A percentile compares a stretch with the other conserved stretches of the same genome.
phyloP scores from a whole-genome alignment of 2,329 filamentous ascomycete genomes.

The Pseudogymnoascus sp. region DNA sequence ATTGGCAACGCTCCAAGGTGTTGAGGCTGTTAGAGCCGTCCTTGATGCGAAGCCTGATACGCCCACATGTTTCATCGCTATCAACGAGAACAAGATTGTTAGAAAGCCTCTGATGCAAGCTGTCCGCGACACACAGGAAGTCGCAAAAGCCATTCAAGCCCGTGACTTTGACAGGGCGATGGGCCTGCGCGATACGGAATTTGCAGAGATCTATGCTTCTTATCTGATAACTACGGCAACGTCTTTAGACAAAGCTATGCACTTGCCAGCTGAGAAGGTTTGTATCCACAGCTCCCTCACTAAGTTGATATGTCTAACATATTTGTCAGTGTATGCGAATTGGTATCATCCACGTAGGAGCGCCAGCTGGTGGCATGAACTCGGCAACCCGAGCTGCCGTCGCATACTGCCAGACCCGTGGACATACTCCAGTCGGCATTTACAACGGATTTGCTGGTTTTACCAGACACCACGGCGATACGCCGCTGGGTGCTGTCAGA shows the following conservation, averaged over 20 bases:
- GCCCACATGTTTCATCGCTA: slow-evolving; percentile 88
- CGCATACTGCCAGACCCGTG: slow-evolving; percentile 81
- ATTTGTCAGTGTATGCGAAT: slow-evolving; percentile 68
- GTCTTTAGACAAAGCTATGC: slow-evolving; percentile 56
- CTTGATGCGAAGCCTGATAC: slow-evolving; percentile 82
- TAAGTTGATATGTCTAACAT: slow-evolving; percentile 24
- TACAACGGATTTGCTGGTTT: slow-evolving; percentile 97
- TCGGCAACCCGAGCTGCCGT: slow-evolving; percentile 88
- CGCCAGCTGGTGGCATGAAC: slow-evolving; percentile 96
- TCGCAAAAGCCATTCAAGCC: slow-evolving; percentile 70
- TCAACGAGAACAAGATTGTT: slow-evolving; percentile 96
- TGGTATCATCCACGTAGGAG: slow-evolving; percentile 93
- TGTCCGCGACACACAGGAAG: slow-evolving; percentile 75
- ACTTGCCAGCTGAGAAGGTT: slow-evolving; percentile 64
- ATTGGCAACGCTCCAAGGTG: slow-evolving; percentile 85
- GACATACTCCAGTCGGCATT: slow-evolving; percentile 87
- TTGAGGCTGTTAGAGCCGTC: slow-evolving; percentile 87
- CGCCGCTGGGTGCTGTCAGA: slow-evolving; percentile 73
- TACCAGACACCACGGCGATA: slow-evolving; percentile 78
- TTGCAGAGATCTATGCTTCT: slow-evolving; percentile 82
- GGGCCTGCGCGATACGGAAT: slow-evolving; percentile 83
- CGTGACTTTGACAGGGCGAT: slow-evolving; percentile 86
- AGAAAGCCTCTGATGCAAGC: slow-evolving; percentile 83
- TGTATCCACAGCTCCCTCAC: slow-evolving; percentile 22
- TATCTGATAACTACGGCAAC: slow-evolving; percentile 88